Conservation (phyloP, 208 protist genomes). For the Trypanosoma congolense region DNA sequence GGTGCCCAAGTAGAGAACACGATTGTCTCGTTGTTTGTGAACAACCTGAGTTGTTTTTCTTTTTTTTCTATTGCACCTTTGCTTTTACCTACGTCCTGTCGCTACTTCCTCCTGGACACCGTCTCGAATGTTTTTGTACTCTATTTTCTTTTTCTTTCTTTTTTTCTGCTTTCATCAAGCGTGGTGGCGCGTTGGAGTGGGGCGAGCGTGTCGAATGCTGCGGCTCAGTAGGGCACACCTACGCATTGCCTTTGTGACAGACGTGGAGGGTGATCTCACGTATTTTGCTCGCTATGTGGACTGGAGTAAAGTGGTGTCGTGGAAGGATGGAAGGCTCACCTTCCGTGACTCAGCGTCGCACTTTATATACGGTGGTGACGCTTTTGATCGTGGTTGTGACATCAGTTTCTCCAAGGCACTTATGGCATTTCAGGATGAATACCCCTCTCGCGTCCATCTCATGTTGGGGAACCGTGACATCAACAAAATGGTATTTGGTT, state of each 20-base stretch:
- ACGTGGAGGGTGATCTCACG: conserved; percentile 82
- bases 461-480: conserved; percentile 89
- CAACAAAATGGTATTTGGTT: conserved; percentile 82
- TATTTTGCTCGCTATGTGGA: conserved; percentile 75
- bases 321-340: conserved; percentile 20
- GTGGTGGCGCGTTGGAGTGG: too few relatives aligned
- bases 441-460: conserved; percentile 75
- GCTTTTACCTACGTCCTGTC: too few relatives aligned
- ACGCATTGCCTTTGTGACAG: conserved; percentile 71
- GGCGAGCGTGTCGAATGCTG: too few relatives aligned
- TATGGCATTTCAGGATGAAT: conserved; percentile 67
- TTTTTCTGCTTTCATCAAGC: not conserved
- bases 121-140: not conserved
- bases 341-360: conserved; percentile 47
- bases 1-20: too few relatives aligned
- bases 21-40: too few relatives aligned
- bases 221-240: conserved; percentile 17
- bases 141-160: not conserved
- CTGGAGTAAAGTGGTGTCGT: conserved; percentile 26
- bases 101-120: too few relatives aligned
- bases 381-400: conserved; percentile 82
- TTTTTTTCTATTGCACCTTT: too few relatives aligned
- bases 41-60: too few relatives aligned
- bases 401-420: conserved; percentile 53
- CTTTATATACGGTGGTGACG: conserved; percentile 89